phyloP scores from a whole-genome alignment of 805 yeast genomes.

The Candida maltosa region DNA sequence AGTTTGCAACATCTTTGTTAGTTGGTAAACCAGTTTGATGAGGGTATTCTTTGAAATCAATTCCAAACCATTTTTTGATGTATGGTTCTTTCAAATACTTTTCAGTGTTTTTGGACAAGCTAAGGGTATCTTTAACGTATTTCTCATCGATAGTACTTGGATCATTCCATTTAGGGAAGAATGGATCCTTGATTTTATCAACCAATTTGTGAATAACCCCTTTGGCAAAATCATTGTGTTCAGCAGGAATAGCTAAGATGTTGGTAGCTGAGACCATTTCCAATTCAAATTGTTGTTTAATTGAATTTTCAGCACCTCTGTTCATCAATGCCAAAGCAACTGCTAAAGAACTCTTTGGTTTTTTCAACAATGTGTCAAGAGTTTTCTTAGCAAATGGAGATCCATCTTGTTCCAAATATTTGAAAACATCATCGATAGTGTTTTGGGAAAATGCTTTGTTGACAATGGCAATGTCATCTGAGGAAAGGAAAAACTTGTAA shows the following conservation, averaged over 20 bases:
- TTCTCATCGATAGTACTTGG: constrained; percentile 11
- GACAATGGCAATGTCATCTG: constrained; percentile 58
- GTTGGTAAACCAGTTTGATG: constrained; percentile 78
- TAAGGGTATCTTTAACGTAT: constrained; percentile 16
- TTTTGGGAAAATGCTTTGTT: constrained; percentile 62
- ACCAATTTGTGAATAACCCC: constrained; percentile 65
- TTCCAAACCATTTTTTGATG: constrained; percentile 36
- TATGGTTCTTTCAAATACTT: constrained; percentile 30
- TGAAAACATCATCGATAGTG: constrained; percentile 54
- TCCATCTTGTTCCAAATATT: constrained; percentile 49
- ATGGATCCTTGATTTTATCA: constrained; percentile 55
- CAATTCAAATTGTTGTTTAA: constrained; percentile 62
- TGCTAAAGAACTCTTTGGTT: constrained; percentile 78
- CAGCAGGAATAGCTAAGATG: constrained; percentile 54
- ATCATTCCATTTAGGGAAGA: constrained; percentile 25
- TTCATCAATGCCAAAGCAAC: constrained; percentile 68
- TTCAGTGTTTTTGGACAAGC: constrained; percentile 18
- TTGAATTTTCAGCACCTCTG: constrained; percentile 53
- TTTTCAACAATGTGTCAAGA: constrained; percentile 51
- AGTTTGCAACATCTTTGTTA: constrained; percentile 59
- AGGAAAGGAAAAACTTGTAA: constrained; percentile 56
- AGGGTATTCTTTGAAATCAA: constrained; percentile 48
- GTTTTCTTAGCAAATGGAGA: constrained; percentile 65
- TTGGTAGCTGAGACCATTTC: constrained; percentile 78
- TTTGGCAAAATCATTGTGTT: constrained; percentile 57